Conservation (phyloP, 306 rosid species). For the Carpinus fangiana region DNA sequence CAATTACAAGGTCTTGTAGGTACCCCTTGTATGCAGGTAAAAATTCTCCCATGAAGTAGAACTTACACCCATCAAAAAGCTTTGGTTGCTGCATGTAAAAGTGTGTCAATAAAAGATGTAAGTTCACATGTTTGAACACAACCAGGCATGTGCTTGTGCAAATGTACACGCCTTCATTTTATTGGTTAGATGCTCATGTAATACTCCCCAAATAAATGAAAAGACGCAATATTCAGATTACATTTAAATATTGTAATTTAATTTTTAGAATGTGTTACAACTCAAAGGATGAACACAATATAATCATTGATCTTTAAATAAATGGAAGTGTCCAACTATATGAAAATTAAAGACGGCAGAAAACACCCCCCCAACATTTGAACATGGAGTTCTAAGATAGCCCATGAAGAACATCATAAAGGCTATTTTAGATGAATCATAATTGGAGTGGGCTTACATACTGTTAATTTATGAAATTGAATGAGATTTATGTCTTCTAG, state of each 20-base stretch:
- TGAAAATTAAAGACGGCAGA: neutral
- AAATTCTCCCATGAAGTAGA: constrained; percentile 77
- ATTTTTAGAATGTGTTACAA: neutral
- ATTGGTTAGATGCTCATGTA: neutral
- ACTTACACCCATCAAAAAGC: constrained; percentile 69
- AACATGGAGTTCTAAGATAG: neutral
- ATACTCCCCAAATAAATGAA: neutral
- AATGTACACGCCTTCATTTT: neutral
- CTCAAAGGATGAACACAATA: neutral
- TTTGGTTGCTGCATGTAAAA: constrained; percentile 65
- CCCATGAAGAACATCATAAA: neutral
- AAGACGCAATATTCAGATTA: neutral
- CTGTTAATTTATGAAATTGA: neutral
- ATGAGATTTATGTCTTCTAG: neutral
- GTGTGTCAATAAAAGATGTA: constrained; percentile 13
- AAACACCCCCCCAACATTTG: neutral
- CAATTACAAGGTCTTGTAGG: constrained; percentile 74
- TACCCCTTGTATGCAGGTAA: constrained; percentile 68
- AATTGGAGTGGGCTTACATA: neutral
- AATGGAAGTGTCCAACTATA: neutral
- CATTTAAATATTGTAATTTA: no score
- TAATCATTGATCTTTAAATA: neutral
- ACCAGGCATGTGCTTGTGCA: constrained; percentile 16
- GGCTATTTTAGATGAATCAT: constrained; percentile 3
- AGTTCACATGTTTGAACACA: neutral